These are phyloP conservation scores for Apiospora phragmitis DNA, from an alignment of 2,329 filamentous ascomycete genomes.

Conservation along the genomic window DNA sequence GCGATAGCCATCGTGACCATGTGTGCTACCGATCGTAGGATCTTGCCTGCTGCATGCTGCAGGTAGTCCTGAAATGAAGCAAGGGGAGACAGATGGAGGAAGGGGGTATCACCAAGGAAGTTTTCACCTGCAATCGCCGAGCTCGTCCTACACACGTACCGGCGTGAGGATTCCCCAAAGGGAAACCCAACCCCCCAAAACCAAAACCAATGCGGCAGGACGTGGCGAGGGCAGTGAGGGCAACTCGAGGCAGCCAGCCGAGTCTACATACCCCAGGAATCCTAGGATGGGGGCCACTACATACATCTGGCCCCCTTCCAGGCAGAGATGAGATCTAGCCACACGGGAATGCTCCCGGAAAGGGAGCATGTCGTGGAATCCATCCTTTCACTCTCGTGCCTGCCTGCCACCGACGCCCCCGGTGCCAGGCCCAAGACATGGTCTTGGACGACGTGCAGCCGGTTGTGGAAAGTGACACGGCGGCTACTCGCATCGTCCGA, in stretches of 20 bases:
- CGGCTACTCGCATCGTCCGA: not conserved
- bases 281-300: not conserved
- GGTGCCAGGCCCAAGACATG: not conserved
- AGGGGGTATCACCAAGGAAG: slow-evolving; percentile 9
- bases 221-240: not conserved
- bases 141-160: not conserved
- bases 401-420: not conserved
- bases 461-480: not conserved
- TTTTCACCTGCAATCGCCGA: slow-evolving; percentile 10
- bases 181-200: not conserved
- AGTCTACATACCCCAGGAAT: not conserved
- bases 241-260: not conserved
- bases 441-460: not conserved
- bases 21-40: not conserved
- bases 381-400: not conserved
- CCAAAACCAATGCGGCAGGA: not conserved
- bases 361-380: not conserved
- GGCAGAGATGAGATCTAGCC: not conserved
- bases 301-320: not conserved
- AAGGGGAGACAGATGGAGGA: not conserved
- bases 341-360: not conserved
- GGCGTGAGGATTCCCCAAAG: not conserved
- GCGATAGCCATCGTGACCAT: not conserved
- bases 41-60: not conserved
- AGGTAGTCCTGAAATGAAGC: not conserved